Evolutionary conservation across 164 flowering plant species (phyloP).

Genomic region (Brasenia schreberi): DNA sequence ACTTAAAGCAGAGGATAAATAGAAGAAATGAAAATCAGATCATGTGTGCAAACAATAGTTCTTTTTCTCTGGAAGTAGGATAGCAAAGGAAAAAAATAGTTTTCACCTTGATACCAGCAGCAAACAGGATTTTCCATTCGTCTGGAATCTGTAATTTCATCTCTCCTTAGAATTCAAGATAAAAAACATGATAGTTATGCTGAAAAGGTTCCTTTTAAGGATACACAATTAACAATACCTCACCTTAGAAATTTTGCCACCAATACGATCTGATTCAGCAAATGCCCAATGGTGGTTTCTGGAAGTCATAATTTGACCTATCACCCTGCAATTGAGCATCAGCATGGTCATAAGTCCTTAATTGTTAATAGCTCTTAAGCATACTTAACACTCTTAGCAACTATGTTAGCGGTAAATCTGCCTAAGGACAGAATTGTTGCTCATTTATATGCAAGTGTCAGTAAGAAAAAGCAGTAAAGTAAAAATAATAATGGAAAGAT

Average conservation of each 20-base stretch:
- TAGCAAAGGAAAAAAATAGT: background rate
- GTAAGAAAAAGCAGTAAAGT: too few species aligned
- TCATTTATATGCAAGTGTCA: background rate
- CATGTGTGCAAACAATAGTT: background rate
- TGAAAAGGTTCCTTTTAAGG: background rate
- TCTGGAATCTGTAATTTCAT: conserved; percentile 30
- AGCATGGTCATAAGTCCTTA: background rate
- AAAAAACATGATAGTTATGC: too few species aligned
- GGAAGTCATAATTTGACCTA: conserved; percentile 51
- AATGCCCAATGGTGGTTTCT: conserved; percentile 47
- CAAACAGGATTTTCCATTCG: conserved; percentile 60
- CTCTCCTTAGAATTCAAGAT: too few species aligned
- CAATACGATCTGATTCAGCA: conserved; percentile 11
- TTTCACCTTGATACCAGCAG: conserved; percentile 69
- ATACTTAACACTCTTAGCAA: too few species aligned
- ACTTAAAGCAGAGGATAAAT: background rate
- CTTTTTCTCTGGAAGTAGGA: background rate
- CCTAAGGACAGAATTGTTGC: background rate
- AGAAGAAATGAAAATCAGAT: background rate
- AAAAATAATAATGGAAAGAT: too few species aligned
- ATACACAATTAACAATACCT: conserved; percentile 3
- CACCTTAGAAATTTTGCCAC: conserved; percentile 31
- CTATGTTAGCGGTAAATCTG: too few species aligned
- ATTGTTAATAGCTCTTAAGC: too few species aligned
- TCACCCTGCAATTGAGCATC: conserved; percentile 27